Percentiles rank a stretch among this genome's conserved stretches.
Conservation (phyloP, 1,284 basidiomycete species). For the Cryptococcus floricola region DNA sequence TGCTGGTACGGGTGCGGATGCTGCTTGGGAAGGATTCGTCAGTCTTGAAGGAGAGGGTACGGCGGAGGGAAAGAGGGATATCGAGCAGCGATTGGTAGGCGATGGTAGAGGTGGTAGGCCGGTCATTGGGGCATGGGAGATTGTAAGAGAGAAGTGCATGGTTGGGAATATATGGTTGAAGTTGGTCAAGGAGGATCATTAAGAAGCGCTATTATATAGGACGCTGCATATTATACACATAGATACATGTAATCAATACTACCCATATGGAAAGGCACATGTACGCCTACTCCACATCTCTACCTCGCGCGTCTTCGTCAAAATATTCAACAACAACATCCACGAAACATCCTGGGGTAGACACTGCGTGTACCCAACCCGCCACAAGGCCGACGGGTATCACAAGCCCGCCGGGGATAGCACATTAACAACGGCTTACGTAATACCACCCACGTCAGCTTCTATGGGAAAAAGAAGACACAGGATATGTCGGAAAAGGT, state of each 20-base stretch:
- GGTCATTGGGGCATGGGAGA: slow-evolving; percentile 42
- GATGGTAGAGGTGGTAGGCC: slow-evolving; percentile 20
- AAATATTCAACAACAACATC: too few relatives aligned
- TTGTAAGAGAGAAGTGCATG: slow-evolving; percentile 46
- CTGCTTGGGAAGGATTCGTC: slow-evolving; percentile 47
- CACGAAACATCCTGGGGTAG: too few relatives aligned
- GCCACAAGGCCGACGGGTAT: too few relatives aligned
- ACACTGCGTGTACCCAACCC: too few relatives aligned
- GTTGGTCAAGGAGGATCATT: slow-evolving; percentile 24
- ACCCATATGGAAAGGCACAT: neutral
- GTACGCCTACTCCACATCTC: too few relatives aligned
- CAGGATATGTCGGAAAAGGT: too few relatives aligned
- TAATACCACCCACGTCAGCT: too few relatives aligned
- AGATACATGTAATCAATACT: neutral
- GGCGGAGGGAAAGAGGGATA: slow-evolving; percentile 40
- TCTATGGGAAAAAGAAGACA: too few relatives aligned
- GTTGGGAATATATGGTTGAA: slow-evolving; percentile 46
- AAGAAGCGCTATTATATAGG: neutral
- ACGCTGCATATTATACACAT: neutral
- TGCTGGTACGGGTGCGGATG: slow-evolving; percentile 2
- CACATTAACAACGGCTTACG: too few relatives aligned
- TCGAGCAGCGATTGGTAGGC: slow-evolving; percentile 35
- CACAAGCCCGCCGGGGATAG: too few relatives aligned
- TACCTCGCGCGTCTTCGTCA: too few relatives aligned
- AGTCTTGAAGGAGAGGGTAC: slow-evolving; percentile 49